These are phyloP conservation scores for Entrophospora sp. DNA, from an alignment of 192 early-diverging fungal genomes.

Conservation along the genomic window DNA sequence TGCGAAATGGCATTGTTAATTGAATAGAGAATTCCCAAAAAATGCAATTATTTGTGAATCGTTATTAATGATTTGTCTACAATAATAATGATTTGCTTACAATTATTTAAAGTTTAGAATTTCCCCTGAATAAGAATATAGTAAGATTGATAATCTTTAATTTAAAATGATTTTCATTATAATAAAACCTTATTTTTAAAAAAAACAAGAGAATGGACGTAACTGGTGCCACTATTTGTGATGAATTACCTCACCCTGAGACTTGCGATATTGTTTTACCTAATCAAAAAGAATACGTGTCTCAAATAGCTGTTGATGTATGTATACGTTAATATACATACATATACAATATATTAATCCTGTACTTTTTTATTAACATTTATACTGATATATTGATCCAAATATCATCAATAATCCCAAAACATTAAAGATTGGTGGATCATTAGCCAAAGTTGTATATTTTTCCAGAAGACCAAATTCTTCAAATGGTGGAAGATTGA, in stretches of 20 bases:
- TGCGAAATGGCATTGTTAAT: too few relatives aligned
- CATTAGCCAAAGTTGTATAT: conserved; percentile 70
- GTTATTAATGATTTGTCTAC: too few relatives aligned
- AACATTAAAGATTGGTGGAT: conserved; percentile 57
- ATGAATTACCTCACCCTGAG: conserved; percentile 40
- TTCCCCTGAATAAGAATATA: too few relatives aligned
- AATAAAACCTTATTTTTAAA: neutral
- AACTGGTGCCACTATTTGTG: conserved; percentile 43
- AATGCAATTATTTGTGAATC: too few relatives aligned
- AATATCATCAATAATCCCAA: too few relatives aligned
- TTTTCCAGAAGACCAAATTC: conserved; percentile 34
- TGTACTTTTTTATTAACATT: conserved; percentile 11
- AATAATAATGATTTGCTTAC: too few relatives aligned
- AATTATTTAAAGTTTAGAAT: too few relatives aligned
- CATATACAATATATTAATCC: too few relatives aligned
- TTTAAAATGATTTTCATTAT: neutral
- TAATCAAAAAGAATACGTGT: conserved; percentile 71
- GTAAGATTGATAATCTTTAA: too few relatives aligned
- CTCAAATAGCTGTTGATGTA: conserved; percentile 89
- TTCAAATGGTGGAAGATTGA: conserved; percentile 73
- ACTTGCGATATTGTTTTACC: conserved; percentile 81
- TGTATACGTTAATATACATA: conserved; percentile 4
- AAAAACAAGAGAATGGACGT: conserved; percentile 40
- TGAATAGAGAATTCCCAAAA: too few relatives aligned
- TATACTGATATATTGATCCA: neutral